These are phyloP conservation scores for Vaccinium vitisidaea DNA, from an alignment of 148 eudicot species.

Conservation along the genomic window DNA sequence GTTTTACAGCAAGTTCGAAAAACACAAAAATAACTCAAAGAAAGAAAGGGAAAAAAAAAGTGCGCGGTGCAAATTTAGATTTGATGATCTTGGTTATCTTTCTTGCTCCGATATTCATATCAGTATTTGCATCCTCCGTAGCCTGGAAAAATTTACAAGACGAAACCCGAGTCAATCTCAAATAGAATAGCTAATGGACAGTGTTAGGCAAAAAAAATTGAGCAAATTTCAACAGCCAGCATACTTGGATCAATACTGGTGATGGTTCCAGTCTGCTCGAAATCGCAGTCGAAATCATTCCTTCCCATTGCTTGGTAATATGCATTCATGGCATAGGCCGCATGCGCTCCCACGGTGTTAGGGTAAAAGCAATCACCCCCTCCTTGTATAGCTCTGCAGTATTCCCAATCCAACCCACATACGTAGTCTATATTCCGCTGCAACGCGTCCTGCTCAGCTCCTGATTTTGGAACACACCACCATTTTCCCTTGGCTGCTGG, in stretches of 20 bases:
- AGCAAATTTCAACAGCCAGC: not conserved
- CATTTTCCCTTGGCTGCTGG: slow-evolving; percentile 4
- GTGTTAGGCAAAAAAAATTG: too few species aligned
- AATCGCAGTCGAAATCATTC: slow-evolving; percentile 41
- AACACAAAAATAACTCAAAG: not conserved
- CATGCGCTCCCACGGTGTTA: slow-evolving; percentile 33
- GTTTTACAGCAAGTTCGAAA: not conserved
- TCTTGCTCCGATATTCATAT: not conserved
- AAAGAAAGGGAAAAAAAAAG: not conserved
- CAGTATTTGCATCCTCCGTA: slow-evolving; percentile 13
- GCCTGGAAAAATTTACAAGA: slow-evolving; percentile 10
- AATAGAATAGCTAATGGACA: not conserved
- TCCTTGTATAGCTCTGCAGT: slow-evolving; percentile 36
- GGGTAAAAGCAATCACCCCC: slow-evolving; percentile 48
- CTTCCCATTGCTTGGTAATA: slow-evolving; percentile 38
- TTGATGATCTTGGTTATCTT: not conserved
- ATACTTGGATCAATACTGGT: slow-evolving; percentile 42
- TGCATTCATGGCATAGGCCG: slow-evolving; percentile 46
- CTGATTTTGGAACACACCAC: slow-evolving; percentile 37
- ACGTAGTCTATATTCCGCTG: slow-evolving; percentile 44
- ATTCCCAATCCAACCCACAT: slow-evolving; percentile 37
- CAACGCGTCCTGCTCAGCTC: slow-evolving; percentile 17
- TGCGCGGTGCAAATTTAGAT: not conserved
- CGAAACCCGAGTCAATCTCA: not conserved
- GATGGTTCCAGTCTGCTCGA: slow-evolving; percentile 35